Evolutionary conservation across 345 rosid species (phyloP).

Genomic region (Psidium guajava): DNA sequence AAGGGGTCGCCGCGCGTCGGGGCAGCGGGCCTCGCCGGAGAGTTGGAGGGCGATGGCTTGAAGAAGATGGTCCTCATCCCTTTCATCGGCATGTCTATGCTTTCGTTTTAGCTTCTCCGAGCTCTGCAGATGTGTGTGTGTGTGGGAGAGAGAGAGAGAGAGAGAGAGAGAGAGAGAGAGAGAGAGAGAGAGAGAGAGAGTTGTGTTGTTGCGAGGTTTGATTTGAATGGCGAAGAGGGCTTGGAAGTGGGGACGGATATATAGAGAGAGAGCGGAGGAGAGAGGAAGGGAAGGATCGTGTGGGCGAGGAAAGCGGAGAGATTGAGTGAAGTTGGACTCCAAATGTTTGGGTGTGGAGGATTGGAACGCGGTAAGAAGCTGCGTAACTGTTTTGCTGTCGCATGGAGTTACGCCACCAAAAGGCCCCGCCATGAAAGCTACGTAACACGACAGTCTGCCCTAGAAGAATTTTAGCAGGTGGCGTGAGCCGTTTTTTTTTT

Average conservation of each 20-base stretch:
- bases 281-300: neutral
- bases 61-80: conserved; percentile 9
- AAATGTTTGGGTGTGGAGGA: neutral
- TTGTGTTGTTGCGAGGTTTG: neutral
- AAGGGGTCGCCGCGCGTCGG: neutral
- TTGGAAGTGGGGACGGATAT: neutral
- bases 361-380: neutral
- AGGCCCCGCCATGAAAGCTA: neutral
- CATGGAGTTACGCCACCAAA: neutral
- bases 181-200: no score
- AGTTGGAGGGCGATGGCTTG: neutral
- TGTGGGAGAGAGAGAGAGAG: neutral
- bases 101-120: neutral
- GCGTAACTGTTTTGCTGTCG: neutral
- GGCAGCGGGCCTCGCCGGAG: neutral
- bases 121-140: neutral
- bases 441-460: neutral
- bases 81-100: neutral
- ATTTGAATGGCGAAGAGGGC: neutral
- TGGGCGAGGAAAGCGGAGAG: neutral
- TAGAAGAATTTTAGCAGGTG: no score
- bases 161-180: neutral
- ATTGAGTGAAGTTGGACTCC: neutral
- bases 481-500: no score
- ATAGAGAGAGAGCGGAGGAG: neutral